Percentiles rank a stretch among this genome's conserved stretches.
phyloP scores from a whole-genome alignment of 176 grass and related monocot species.

The Areca catechu region DNA sequence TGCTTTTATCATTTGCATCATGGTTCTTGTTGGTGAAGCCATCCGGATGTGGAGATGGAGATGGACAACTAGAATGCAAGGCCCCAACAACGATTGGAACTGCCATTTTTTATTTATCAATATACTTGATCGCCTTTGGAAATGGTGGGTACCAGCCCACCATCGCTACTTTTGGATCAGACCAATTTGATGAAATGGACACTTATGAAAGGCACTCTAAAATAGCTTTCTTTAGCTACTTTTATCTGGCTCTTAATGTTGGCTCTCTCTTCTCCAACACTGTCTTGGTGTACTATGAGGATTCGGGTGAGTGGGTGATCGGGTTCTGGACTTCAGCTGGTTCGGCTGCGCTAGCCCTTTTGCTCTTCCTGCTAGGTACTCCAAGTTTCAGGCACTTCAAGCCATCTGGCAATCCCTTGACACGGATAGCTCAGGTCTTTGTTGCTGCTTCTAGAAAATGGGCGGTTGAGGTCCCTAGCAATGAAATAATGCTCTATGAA shows the following conservation, averaged over 20 bases:
- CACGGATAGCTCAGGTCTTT: slow-evolving; percentile 64
- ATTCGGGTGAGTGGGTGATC: slow-evolving; percentile 51
- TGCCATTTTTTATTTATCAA: slow-evolving; percentile 64
- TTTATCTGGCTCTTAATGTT: slow-evolving; percentile 76
- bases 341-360: slow-evolving; percentile 40
- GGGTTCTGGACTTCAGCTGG: slow-evolving; percentile 67
- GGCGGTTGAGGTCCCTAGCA: slow-evolving; percentile 23
- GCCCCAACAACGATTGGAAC: slow-evolving; percentile 37
- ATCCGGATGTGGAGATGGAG: slow-evolving; percentile 45
- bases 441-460: slow-evolving; percentile 52
- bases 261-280: slow-evolving; percentile 75
- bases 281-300: slow-evolving; percentile 76
- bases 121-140: slow-evolving; percentile 81
- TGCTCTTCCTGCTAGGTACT: slow-evolving; percentile 66
- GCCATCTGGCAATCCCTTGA: slow-evolving; percentile 62
- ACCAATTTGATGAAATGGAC: slow-evolving; percentile 87
- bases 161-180: slow-evolving; percentile 67
- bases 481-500: slow-evolving; percentile 41
- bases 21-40: slow-evolving; percentile 71
- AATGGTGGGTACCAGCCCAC: slow-evolving; percentile 83
- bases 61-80: slow-evolving; percentile 24
- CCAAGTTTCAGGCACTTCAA: slow-evolving; percentile 64
- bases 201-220: slow-evolving; percentile 46
- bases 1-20: slow-evolving; percentile 49
- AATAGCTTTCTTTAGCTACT: slow-evolving; percentile 87